A percentile compares a stretch with the other conserved stretches of the same genome.
Evolutionary conservation across 257 asterid genomes (phyloP).

Genomic region (Orobanche coerulescens): DNA sequence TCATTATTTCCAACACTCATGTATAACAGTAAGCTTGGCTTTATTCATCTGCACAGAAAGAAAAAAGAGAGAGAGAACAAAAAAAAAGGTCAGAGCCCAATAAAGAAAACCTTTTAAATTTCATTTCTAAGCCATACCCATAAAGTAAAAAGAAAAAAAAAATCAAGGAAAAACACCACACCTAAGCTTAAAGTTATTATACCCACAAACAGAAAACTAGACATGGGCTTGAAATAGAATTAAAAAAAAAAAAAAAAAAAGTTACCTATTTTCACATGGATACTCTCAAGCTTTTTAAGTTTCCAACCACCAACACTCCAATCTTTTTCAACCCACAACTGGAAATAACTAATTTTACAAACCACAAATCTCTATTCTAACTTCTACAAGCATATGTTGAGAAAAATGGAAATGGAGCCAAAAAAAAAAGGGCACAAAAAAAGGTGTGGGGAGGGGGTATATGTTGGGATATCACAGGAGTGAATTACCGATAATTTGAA

Average conservation of each 20-base stretch:
- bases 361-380: slow-evolving; percentile 2
- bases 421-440: no score
- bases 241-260: background rate
- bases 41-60: background rate
- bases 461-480: no score
- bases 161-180: slow-evolving; percentile 21
- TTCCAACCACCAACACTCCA: slow-evolving; percentile 25
- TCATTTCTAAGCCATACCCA: slow-evolving; percentile 25
- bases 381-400: background rate
- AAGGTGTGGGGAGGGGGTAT: background rate
- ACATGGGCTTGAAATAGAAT: slow-evolving; percentile 11
- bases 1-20: no score
- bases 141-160: slow-evolving; percentile 10
- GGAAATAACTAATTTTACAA: slow-evolving; percentile 22
- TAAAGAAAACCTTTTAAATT: slow-evolving; percentile 17
- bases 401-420: slow-evolving; percentile 14
- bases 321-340: slow-evolving; percentile 15
- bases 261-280: slow-evolving; percentile 42
- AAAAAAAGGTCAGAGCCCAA: slow-evolving; percentile 22
- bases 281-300: background rate
- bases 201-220: background rate
- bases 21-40: no score
- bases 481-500: no score
- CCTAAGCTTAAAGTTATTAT: slow-evolving; percentile 31
- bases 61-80: background rate